Conservation (phyloP, 176 grass and related monocot species). For the Hordeum vulgare region MorexV3_pseudomolecules_assembly NC_058520.1:51948618-51949117, state of each 20-base stretch:
- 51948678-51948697: neutral
- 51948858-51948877: slow-evolving; percentile 31
- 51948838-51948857: slow-evolving; percentile 47
- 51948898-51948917: slow-evolving; percentile 39
- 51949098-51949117: neutral
- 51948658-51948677: slow-evolving; percentile 41
- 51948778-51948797: slow-evolving; percentile 65
- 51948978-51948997: neutral
- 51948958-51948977: neutral
- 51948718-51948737: slow-evolving; percentile 23
- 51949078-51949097: neutral
- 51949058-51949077: neutral
- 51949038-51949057: neutral
- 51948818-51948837: slow-evolving; percentile 62
- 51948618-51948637: slow-evolving; percentile 57
- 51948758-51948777: slow-evolving; percentile 82
- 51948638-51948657: slow-evolving; percentile 54
- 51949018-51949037: neutral
- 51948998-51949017: neutral
- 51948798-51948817: slow-evolving; percentile 68
- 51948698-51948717: slow-evolving; percentile 5
- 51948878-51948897: slow-evolving; percentile 40
- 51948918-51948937: slow-evolving; percentile 42
- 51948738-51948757: slow-evolving; percentile 64
- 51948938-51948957: slow-evolving; percentile 13